Conservation (phyloP, 2,329 filamentous ascomycete species). For the Verticillium nonalfalfae region DNA sequence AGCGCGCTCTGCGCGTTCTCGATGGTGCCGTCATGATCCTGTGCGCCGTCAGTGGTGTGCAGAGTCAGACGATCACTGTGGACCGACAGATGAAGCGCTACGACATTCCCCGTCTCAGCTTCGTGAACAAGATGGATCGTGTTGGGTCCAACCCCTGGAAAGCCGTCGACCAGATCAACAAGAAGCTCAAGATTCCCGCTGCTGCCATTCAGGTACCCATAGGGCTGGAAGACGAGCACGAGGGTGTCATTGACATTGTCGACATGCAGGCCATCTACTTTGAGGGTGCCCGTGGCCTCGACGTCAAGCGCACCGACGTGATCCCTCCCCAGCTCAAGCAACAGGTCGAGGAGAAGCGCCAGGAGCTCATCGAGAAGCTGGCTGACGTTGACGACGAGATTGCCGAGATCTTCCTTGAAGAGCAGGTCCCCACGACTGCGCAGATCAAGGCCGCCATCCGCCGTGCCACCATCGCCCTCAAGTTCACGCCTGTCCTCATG, state of each 20-base stretch:
- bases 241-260: constrained; percentile 88
- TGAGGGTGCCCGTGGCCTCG: constrained; percentile 75
- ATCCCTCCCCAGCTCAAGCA: constrained; percentile 74
- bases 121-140: constrained; percentile 99
- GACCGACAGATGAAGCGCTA: constrained; percentile 98
- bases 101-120: constrained; percentile 90
- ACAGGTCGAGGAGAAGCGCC: constrained; percentile 76
- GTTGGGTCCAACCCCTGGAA: constrained; percentile 99
- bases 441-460: constrained; percentile 93
- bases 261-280: constrained; percentile 92
- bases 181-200: constrained; percentile 87
- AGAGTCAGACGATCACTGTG: constrained; percentile 96
- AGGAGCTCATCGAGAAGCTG: constrained; percentile 84
- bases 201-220: constrained; percentile 95
- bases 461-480: constrained; percentile 77
- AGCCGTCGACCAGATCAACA: constrained; percentile 94
- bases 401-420: constrained; percentile 88
- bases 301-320: constrained; percentile 68
- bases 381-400: constrained; percentile 98
- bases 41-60: constrained; percentile 93
- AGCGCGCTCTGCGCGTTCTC: constrained; percentile 87
- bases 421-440: constrained; percentile 67
- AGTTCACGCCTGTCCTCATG: constrained; percentile 95
- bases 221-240: constrained; percentile 83
- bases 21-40: constrained; percentile 98